Evolutionary conservation across 2,329 filamentous ascomycete species (phyloP).

Genomic region (Colletotrichum tropicicola): DNA sequence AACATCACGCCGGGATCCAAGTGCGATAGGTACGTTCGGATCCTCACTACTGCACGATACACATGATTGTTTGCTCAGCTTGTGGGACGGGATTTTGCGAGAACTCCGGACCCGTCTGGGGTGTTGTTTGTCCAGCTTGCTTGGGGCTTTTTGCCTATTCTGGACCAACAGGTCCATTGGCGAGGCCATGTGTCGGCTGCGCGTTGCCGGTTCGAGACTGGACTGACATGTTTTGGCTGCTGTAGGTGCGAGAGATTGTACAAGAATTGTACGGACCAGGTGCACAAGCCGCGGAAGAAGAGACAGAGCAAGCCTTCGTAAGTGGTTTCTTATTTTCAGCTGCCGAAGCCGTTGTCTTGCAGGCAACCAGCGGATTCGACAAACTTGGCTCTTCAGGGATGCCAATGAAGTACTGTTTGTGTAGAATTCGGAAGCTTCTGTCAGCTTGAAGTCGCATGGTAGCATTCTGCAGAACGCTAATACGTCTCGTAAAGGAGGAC

Average conservation of each 20-base stretch:
- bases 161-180: background rate
- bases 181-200: background rate
- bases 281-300: conserved; percentile 61
- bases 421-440: no score
- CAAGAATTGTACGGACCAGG: conserved; percentile 56
- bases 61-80: background rate
- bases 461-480: background rate
- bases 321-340: no score
- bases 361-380: background rate
- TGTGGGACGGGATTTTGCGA: background rate
- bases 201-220: accelerated
- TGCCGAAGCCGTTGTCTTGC: background rate
- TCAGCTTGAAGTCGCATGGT: background rate
- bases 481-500: conserved; percentile 47
- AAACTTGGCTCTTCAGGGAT: background rate
- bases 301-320: conserved; percentile 59
- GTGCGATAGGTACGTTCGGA: conserved; percentile 51
- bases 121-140: background rate
- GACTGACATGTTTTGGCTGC: background rate
- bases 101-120: background rate
- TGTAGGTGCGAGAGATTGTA: conserved; percentile 56
- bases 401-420: no score
- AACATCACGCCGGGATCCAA: conserved; percentile 46
- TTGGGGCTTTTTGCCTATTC: background rate
- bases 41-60: background rate